Base-by-base conservation (phyloP, 345 rosid genomes). In the Pistacia atlantica region DNA sequence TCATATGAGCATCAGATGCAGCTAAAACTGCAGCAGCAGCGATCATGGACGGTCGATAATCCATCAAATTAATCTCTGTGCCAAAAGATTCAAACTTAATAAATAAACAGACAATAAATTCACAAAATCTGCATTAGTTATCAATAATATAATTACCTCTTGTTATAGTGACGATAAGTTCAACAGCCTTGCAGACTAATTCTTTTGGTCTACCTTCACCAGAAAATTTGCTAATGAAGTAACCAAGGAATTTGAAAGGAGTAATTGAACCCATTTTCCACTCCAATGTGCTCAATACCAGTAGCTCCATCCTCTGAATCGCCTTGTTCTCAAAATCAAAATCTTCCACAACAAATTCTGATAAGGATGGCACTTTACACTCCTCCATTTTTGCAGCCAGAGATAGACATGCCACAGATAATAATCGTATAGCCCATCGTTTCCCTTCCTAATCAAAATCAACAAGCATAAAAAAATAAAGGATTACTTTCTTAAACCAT, bases 351-450 rank as follows among this genome's bases (percentile, higher is more conserved):
- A 75, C 81, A 65, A 84, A 88, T 64, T 90, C 89, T n/a, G 95
- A 84, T 61, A 93, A 81, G 2, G 85, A 45, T 28, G 97, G 97
- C 3, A 87, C 95, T 33, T 70, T 78, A 16, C 87, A 65, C 65
- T 95, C 98, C 77, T 91, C 98, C 93, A 93, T 91, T 76, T 95
- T 95, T 5, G 97, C 97, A 16, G 97, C 93, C 79, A 95, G 6
- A 52, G 93, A 91, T 78, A 95, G 82, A 86, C 97, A 90, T 16
- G 94, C 93, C 75, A 91, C 85, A 1, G 97, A 84, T 69, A 93
- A 75, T 79, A 95, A 84, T 67, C 90, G 81, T 72, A 91, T 73
- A 52, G 94, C 93, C 97, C 93, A 93, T 67, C 83, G 16, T 76
- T 93, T 86, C 81, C 89, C 94, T 38, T 82, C 91, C 97, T 95